Evolutionary conservation across 768 basidiomycete species (phyloP).

Genomic region (Lyophyllum decastes): DNA sequence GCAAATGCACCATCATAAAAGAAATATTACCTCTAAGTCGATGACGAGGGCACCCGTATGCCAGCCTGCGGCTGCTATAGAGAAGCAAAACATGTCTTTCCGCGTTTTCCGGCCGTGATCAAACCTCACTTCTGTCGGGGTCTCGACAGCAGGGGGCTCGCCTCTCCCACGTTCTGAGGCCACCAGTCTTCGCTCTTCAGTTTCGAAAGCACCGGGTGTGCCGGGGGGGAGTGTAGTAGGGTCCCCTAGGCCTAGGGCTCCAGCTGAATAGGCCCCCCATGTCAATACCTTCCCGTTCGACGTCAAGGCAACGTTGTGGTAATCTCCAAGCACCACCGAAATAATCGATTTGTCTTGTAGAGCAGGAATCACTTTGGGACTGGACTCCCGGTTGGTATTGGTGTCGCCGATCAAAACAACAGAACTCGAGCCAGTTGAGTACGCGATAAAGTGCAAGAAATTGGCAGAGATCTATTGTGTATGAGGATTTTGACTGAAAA

Average conservation of each 20-base stretch:
- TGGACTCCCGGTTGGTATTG: constrained; percentile 39
- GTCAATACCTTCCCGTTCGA: constrained; percentile 73
- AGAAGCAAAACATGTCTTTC: constrained; percentile 74
- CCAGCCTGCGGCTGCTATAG: constrained; percentile 85
- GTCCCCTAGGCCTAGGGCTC: constrained; percentile 87
- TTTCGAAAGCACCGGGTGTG: constrained; percentile 59
- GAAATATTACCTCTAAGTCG: constrained; percentile 66
- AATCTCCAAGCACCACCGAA: constrained; percentile 89
- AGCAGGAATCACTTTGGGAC: constrained; percentile 66
- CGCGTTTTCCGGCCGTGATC: constrained; percentile 51
- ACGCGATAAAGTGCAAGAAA: constrained; percentile 79
- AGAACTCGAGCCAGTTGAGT: constrained; percentile 72
- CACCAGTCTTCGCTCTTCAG: constrained; percentile 31
- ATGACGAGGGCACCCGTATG: constrained; percentile 90
- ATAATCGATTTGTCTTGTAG: constrained; percentile 82
- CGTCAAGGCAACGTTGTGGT: constrained; percentile 88
- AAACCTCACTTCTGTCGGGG: constrained; percentile 75
- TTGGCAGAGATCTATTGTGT: constrained; percentile 79
- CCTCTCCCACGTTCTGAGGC: constrained; percentile 29
- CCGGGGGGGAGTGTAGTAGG: constrained; percentile 55
- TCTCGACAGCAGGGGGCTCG: constrained; percentile 45
- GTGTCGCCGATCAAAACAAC: constrained; percentile 71
- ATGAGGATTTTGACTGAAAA: constrained; percentile 1
- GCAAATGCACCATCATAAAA: background rate
- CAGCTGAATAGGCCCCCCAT: constrained; percentile 77